Conservation (phyloP, 139 green algal genomes). For the Picochlorum costavermella region DNA sequence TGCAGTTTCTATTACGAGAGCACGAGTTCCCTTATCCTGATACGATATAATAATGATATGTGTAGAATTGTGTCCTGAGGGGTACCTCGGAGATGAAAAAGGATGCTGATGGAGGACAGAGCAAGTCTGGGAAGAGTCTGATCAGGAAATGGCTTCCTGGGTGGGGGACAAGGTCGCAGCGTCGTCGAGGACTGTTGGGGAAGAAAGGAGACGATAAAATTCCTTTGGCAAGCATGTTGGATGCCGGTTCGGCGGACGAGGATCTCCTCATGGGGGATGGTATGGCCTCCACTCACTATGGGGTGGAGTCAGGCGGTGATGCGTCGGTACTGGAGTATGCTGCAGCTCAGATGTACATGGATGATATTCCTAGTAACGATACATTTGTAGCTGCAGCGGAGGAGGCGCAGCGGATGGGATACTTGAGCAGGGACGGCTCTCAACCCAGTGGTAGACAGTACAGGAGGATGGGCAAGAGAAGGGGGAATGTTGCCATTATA, state of each 20-base stretch:
- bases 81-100: not conserved
- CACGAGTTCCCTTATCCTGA: too few species aligned
- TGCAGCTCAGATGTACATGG: not conserved
- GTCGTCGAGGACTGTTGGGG: not conserved
- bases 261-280: too few species aligned
- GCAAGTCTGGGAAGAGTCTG: not conserved
- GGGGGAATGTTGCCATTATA: not conserved
- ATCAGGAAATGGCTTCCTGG: slow-evolving; percentile 2
- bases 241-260: too few species aligned
- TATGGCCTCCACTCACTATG: too few species aligned
- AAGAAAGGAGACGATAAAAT: not conserved
- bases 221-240: not conserved
- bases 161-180: not conserved
- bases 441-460: too few species aligned
- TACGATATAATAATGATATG: too few species aligned
- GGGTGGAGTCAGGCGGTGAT: not conserved
- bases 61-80: too few species aligned
- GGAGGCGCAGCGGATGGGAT: not conserved
- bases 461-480: too few species aligned
- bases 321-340: not conserved
- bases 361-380: not conserved
- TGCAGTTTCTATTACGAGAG: too few species aligned
- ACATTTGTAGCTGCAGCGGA: not conserved
- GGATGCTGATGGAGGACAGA: not conserved
- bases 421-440: too few species aligned